Base-by-base conservation (phyloP, 2,329 filamentous ascomycete genomes). In the Macrophomina tecta region DNA sequence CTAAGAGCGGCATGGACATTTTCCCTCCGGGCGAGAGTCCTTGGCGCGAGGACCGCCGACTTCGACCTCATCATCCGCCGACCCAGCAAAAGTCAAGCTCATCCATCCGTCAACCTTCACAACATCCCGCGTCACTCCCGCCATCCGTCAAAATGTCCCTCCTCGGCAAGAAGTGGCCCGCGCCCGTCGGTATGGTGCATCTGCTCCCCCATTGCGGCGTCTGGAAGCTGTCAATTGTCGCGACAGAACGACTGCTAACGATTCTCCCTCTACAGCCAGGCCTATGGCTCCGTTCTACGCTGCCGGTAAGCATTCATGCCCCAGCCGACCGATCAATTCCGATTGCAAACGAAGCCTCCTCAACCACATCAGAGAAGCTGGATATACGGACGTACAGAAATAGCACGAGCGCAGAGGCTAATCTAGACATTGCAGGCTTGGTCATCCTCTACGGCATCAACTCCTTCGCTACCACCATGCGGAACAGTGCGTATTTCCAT, bases 391-490 rank as follows among this genome's bases (percentile, higher is more conserved):
- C 11, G 40, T n/a, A 51, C n/a, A 60, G 14, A 16, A 66, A 69
- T 9, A 48, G 18, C 30, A 58, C 18, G 30, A 40, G 32, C 4
- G 45, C 46, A 16, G 18, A 18, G 23, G 64, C 64, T 66, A 30
- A 67, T 60, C 23, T 38, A 30, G 40, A 30, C 12, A 52, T 34
- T n/a, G 72, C 73, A 97, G 94, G 93, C 78, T 79, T 91, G 70
- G 84, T 97, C 81, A 90, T 99, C 80, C 87, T 91, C 79, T 97
- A 96, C 85, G 95, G 94, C 78, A 85, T 97, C 85, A 97, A 96
- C 87, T 88, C 91, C 70, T 87, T 90, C 74, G 90, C 93, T 79
- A 91, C 86, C 80, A 83, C 87, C 75, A 87, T 97, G 84, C 89
- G 90, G 84, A 84, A 88, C 80, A 87, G 94, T 98, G 89, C 81